phyloP scores from a whole-genome alignment of 768 basidiomycete species.

The Leucocoprinus leucothites region DNA sequence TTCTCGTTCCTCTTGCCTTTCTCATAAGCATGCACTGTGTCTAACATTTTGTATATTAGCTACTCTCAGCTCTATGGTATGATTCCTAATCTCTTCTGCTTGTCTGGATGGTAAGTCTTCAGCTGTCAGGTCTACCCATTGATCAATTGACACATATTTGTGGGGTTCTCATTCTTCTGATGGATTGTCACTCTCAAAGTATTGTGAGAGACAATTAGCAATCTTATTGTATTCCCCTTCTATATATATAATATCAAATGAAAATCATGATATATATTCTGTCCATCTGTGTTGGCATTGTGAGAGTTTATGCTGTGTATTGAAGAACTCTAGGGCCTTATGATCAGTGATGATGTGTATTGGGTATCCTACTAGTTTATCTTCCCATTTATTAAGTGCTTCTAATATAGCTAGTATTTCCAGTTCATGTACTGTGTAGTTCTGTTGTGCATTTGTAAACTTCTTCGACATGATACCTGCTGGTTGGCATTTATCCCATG shows the following conservation, averaged over 20 bases:
- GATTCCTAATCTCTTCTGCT: conserved; percentile 17
- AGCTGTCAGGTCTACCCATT: conserved; percentile 15
- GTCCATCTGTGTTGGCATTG: conserved; percentile 24
- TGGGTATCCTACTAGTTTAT: conserved; percentile 23
- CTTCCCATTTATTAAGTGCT: conserved; percentile 28
- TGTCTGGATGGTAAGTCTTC: conserved; percentile 21
- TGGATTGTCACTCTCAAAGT: conserved; percentile 26
- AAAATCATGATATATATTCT: conserved; percentile 26
- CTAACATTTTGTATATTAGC: background rate
- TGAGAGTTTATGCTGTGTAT: conserved; percentile 18
- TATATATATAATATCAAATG: conserved; percentile 22
- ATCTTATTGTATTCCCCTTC: conserved; percentile 24
- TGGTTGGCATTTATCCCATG: conserved; percentile 21
- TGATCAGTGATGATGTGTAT: conserved; percentile 23
- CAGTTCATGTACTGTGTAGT: conserved; percentile 25
- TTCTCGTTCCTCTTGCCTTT: conserved; percentile 8
- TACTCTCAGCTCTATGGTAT: conserved; percentile 5
- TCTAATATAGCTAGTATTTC: conserved; percentile 23
- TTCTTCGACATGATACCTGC: conserved; percentile 27
- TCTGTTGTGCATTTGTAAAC: conserved; percentile 24
- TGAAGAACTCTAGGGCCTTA: conserved; percentile 24
- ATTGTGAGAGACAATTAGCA: conserved; percentile 25
- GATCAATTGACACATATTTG: conserved; percentile 21
- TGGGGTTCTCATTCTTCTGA: conserved; percentile 10
- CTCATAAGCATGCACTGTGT: conserved; percentile 9